Evolutionary conservation across 805 yeast species (phyloP).

Genomic region (Barnettozyma salicaria): DNA sequence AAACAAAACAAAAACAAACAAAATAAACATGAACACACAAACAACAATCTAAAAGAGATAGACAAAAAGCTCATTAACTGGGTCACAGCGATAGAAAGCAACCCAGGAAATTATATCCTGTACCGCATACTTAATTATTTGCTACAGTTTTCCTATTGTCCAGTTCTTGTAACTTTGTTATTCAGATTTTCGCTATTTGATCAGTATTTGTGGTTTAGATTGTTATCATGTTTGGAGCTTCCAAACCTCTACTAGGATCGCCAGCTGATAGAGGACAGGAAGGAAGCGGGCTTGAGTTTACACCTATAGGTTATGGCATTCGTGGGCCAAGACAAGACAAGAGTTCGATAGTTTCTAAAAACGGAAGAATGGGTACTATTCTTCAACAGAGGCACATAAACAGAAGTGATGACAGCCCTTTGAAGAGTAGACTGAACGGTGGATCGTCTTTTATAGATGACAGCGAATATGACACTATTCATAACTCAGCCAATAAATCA

Average conservation of each 20-base stretch:
- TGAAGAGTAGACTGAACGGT: constrained; percentile 20
- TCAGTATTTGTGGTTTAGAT: background rate
- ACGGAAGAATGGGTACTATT: background rate
- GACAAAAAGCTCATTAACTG: no score
- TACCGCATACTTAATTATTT: background rate
- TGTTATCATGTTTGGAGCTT: constrained; percentile 24
- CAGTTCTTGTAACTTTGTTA: background rate
- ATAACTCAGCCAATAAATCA: constrained; percentile 11
- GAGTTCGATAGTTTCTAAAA: constrained; percentile 1
- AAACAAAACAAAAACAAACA: no score
- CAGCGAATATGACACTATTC: constrained; percentile 20
- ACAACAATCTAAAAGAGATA: no score
- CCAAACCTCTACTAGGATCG: constrained; percentile 27
- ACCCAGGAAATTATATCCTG: background rate
- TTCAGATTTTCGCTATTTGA: background rate
- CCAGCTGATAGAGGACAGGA: constrained; percentile 21
- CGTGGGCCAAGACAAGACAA: background rate
- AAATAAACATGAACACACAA: no score
- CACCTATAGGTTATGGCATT: constrained; percentile 34
- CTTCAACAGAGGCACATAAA: constrained; percentile 9
- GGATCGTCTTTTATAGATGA: constrained; percentile 26
- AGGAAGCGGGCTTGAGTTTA: constrained; percentile 31
- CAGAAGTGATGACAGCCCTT: constrained; percentile 17
- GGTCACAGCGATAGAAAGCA: constrained; percentile 11
- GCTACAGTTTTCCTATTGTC: no score